Base-by-base conservation (phyloP, 495 filamentous ascomycete genomes). In the Acidiella bohemica region DNA sequence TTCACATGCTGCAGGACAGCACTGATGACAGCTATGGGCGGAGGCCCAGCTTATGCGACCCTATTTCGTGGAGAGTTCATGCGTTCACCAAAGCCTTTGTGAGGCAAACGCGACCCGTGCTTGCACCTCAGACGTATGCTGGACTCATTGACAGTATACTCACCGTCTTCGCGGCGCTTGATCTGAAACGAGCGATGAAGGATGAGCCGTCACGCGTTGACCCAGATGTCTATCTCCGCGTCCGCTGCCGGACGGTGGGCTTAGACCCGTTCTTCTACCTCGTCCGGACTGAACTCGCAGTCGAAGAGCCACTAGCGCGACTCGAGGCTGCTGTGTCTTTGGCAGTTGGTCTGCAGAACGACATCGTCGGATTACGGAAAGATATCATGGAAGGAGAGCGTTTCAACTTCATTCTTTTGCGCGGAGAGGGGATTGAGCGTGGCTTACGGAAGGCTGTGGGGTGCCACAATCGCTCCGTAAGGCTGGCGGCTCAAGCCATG, bases 41-140 rank as follows among this genome's bases (percentile, higher is more conserved):
- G 9, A 7, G n/a, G 19, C 34, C 13, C 9, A 22, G 13, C 13
- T 37, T 3, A 7, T 23, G 23, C 13, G 14, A 37, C n/a, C 34
- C 34, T 10, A 22, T n/a, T 7, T 37, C 20, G 6, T n/a, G 25
- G 11, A 5, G 4, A 12, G 25, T 37, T 13, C 22, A 22, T 5
- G 34, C 34, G 2, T 37, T 13, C 20, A 37, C 34, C 4, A 37
- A 37, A 19, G 25, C 16, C 20, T 37, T 37, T 19, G 19, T 37
- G 4, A 8, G 34, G 2, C 34, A 37, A n/a, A 19, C 25, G 22
- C 34, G 34, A 8, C 20, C n/a, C 3, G 20, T 37, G 19, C 20
- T 37, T 5, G 20, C 34, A n/a, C 20, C 3, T 2, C 12, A 19
- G 6, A 19, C 25, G 9, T 37, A 24, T 22, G 25, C 4, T 4